These are phyloP conservation scores for Globisporangium rhizosaccharum DNA, from an alignment of 352 stramenopile species.

Conservation along the genomic window DNA sequence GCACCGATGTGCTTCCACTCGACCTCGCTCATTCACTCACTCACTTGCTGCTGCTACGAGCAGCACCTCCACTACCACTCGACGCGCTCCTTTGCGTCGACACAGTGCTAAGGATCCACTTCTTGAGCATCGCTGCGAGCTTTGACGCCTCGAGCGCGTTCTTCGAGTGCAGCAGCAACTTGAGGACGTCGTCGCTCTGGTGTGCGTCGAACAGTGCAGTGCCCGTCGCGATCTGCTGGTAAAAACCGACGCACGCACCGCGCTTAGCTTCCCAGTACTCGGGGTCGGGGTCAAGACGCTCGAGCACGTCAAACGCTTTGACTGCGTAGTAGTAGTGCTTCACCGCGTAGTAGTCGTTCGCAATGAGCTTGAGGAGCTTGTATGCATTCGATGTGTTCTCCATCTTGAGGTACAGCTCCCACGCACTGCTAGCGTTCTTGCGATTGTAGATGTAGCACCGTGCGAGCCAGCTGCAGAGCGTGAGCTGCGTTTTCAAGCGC, in stretches of 20 bases:
- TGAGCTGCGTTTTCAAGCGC: constrained; percentile 23
- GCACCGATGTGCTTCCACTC: too few relatives aligned
- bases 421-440: constrained; percentile 27
- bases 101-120: constrained; percentile 23
- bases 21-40: too few relatives aligned
- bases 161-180: constrained; percentile 46
- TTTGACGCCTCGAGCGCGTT: constrained; percentile 47
- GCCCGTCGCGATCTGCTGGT: constrained; percentile 43
- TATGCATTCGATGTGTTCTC: constrained; percentile 43
- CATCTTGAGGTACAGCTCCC: constrained; percentile 63
- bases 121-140: constrained; percentile 33
- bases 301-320: constrained; percentile 74
- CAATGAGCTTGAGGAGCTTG: constrained; percentile 53
- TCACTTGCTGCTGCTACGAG: too few relatives aligned
- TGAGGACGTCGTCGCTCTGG: constrained; percentile 43
- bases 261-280: constrained; percentile 79
- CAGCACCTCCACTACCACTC: background rate
- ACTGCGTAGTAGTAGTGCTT: constrained; percentile 56
- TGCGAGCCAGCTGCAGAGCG: constrained; percentile 49
- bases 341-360: constrained; percentile 62
- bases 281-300: constrained; percentile 58
- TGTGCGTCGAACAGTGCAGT: constrained; percentile 16
- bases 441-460: constrained; percentile 45
- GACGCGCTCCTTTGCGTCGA: background rate
- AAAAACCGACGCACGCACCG: constrained; percentile 59